Conservation (phyloP, 306 rosid genomes). For the Vigna mungo region DNA sequence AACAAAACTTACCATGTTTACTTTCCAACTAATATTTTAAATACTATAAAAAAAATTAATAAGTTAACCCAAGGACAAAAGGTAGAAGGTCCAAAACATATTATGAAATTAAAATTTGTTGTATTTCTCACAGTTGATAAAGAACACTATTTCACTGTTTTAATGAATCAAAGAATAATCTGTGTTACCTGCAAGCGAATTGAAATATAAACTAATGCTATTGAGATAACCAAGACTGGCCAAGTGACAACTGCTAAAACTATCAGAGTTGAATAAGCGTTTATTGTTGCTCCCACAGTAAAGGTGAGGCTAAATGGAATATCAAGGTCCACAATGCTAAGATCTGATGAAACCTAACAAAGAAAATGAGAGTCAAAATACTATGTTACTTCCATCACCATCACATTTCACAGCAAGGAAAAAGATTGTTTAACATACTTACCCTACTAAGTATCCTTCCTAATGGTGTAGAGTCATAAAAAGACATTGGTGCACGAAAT, state of each 20-base stretch:
- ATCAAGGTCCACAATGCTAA: conserved; percentile 66
- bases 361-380: conserved; percentile 1
- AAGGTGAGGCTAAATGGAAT: conserved; percentile 44
- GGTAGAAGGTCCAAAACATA: background rate
- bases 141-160: background rate
- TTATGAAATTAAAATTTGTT: background rate
- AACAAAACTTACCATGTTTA: no score
- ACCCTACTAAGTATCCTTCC: conserved; percentile 77
- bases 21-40: background rate
- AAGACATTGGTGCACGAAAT: conserved; percentile 65
- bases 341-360: conserved; percentile 62
- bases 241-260: conserved; percentile 59
- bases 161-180: conserved; percentile 7
- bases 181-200: conserved; percentile 58
- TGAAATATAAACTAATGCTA: conserved; percentile 52
- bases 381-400: conserved; percentile 7
- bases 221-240: conserved; percentile 60
- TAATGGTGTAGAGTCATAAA: conserved; percentile 70
- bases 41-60: no score
- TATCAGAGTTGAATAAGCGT: conserved; percentile 39
- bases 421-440: background rate
- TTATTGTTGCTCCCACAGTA: conserved; percentile 32
- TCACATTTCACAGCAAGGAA: background rate
- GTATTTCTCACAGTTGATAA: background rate
- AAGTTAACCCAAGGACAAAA: no score